These are phyloP conservation scores for Prosopis cineraria DNA, from an alignment of 306 rosid genomes.

Conservation along the genomic window DNA sequence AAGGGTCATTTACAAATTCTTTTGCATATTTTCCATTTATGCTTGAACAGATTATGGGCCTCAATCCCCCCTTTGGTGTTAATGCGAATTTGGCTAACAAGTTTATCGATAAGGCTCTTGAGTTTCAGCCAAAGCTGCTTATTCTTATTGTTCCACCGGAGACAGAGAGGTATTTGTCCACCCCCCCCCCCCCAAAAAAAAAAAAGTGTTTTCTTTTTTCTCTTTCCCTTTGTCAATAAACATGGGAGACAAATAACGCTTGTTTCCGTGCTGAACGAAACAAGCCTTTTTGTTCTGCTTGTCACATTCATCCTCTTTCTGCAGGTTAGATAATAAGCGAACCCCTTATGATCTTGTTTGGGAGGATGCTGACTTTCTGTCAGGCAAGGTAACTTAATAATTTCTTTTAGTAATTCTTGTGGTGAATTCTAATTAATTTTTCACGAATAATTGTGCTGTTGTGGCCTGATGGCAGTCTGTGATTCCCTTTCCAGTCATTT, in stretches of 20 bases:
- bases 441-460: slow-evolving; percentile 20
- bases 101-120: slow-evolving; percentile 82
- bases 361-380: slow-evolving; percentile 66
- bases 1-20: not conserved
- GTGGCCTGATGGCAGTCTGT: slow-evolving; percentile 7
- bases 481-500: slow-evolving; percentile 60
- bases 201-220: not conserved
- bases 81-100: slow-evolving; percentile 75
- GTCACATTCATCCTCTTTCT: slow-evolving; percentile 32
- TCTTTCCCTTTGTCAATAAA: not conserved
- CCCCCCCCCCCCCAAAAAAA: not conserved
- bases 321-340: slow-evolving; percentile 62
- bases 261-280: slow-evolving; percentile 10
- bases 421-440: slow-evolving; percentile 10
- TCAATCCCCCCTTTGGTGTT: slow-evolving; percentile 91
- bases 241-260: slow-evolving; percentile 9
- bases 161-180: slow-evolving; percentile 59
- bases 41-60: slow-evolving; percentile 82
- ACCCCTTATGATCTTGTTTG: slow-evolving; percentile 76
- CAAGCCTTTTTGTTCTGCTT: slow-evolving; percentile 11
- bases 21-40: slow-evolving; percentile 1
- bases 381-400: slow-evolving; percentile 68
- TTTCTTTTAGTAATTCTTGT: not conserved
- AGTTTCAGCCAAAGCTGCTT: slow-evolving; percentile 79
- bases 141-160: slow-evolving; percentile 83